Evolutionary conservation across 441 rosid genomes (phyloP).

Genomic region (Euphorbia schlechtendalii): DNA sequence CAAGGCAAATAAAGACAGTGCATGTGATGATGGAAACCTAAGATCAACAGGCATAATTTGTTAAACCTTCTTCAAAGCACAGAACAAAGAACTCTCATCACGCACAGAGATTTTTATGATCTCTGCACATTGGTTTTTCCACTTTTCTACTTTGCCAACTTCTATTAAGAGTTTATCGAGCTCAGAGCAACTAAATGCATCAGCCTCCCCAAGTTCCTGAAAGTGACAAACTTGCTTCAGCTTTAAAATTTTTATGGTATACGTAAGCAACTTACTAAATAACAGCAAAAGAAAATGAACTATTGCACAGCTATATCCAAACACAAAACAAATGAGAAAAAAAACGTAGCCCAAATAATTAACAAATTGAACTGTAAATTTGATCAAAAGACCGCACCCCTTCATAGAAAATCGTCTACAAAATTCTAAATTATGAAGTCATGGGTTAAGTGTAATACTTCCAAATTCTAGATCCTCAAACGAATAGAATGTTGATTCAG

Average conservation of each 20-base stretch:
- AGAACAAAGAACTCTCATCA: constrained; percentile 29
- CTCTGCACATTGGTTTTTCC: constrained; percentile 42
- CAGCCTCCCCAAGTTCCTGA: constrained; percentile 47
- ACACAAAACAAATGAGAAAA: neutral
- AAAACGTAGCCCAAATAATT: neutral
- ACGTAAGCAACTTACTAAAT: constrained; percentile 4
- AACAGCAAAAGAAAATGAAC: neutral
- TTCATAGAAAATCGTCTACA: neutral
- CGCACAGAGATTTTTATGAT: constrained; percentile 27
- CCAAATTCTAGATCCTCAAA: neutral
- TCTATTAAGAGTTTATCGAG: constrained; percentile 42
- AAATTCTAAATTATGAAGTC: neutral
- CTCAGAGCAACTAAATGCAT: constrained; percentile 50
- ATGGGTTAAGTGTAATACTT: neutral
- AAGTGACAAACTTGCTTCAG: constrained; percentile 8
- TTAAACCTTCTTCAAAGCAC: constrained; percentile 46
- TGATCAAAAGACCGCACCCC: neutral
- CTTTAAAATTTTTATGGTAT: neutral
- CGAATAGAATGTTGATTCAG: neutral
- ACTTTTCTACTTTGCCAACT: constrained; percentile 50
- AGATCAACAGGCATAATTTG: constrained; percentile 7
- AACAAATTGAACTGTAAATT: neutral
- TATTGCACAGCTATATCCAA: neutral
- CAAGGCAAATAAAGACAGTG: constrained; percentile 6
- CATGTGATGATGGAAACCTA: constrained; percentile 2